Conservation (phyloP, 352 stramenopile species). For the Globisporangium emineosum region DNA sequence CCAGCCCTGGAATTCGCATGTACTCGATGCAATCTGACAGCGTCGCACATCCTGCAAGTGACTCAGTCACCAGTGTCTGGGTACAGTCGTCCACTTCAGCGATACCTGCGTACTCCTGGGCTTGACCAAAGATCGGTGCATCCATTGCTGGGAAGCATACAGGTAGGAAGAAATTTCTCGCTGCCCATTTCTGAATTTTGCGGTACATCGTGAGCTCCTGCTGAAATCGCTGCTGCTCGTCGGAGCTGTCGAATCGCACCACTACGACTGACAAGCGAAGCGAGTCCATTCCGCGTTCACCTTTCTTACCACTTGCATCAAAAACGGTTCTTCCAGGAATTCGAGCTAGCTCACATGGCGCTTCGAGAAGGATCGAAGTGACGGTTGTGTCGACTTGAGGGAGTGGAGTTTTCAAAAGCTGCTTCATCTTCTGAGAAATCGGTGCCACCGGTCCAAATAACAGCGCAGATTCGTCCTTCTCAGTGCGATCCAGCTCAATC, state of each 20-base stretch:
- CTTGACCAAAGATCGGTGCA: conserved; percentile 20
- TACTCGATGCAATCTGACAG: conserved; percentile 24
- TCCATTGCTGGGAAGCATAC: conserved; percentile 11
- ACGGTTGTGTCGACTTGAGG: conserved; percentile 15
- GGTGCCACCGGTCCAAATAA: conserved; percentile 3
- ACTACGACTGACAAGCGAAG: conserved; percentile 19
- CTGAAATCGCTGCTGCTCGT: conserved; percentile 14
- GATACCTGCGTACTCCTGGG: conserved; percentile 1
- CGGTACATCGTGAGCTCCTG: conserved; percentile 25
- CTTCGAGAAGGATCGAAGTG: conserved; percentile 10
- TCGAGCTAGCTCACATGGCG: background rate
- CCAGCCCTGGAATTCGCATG: conserved; percentile 14
- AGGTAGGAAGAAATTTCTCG: conserved; percentile 24
- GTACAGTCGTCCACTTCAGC: conserved; percentile 4
- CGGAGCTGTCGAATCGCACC: conserved; percentile 8
- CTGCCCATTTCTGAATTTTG: conserved; percentile 23
- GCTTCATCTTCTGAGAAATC: conserved; percentile 18
- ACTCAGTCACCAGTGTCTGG: conserved; percentile 27
- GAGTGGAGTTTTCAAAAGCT: conserved; percentile 18
- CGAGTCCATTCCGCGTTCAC: background rate
- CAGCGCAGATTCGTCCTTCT: background rate
- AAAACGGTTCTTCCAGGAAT: conserved; percentile 19
- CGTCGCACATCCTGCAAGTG: conserved; percentile 26
- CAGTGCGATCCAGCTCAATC: background rate
- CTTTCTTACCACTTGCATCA: conserved; percentile 17